Evolutionary conservation across 2,329 filamentous ascomycete genomes (phyloP), one percentile per base, ranked within the genome.

Genomic region (Huntiella moniliformis): DNA sequence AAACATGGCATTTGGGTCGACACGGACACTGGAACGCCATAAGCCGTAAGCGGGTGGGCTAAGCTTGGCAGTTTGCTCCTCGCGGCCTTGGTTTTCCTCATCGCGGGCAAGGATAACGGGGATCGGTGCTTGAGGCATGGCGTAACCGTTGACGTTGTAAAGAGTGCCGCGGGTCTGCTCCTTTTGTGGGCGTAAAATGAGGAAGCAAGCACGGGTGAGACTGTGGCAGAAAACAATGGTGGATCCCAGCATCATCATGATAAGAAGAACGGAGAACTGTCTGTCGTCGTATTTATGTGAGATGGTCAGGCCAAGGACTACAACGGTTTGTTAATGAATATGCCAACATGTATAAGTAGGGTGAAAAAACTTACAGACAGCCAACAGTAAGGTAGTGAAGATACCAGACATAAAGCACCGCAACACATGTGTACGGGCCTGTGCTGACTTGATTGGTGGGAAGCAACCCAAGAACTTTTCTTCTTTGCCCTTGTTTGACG

Each of bases 1-100:
- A 57, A 82, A 85, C 18, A 93, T 67, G 11, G 84, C 67, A 55
- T 88, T 74, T 1, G 85, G 85, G 55, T 93, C 81, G 31, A 86
- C 79, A 41, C 82, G 71, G 61, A 91, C 82, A 55, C 80, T 88
- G 59, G 79, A 77, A 44, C 84, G 70, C 82, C 84, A 92, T 1
- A 85, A 64, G 0, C 86, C 86, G 57, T 94, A 94, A 2, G 84
- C 84, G 0, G 87, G 86, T 3, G 87, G 86, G 6, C 77, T 74
- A 15, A 68, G 52, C 54, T 77, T 76, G 37, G 64, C 62, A 0
- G 70, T 63, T 49, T 74, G 70, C 43, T 66, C 71, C 47, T 73
- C 68, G 45, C 68, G 58, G 3, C 70, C 72, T 2, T 64, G 70
- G 13, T 73, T 71, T 55, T 86, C 82, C 55, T 87, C 81, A 55